Evolutionary conservation across 139 green algal genomes (phyloP).

Genomic region (Auxenochlorella protothecoides): DNA sequence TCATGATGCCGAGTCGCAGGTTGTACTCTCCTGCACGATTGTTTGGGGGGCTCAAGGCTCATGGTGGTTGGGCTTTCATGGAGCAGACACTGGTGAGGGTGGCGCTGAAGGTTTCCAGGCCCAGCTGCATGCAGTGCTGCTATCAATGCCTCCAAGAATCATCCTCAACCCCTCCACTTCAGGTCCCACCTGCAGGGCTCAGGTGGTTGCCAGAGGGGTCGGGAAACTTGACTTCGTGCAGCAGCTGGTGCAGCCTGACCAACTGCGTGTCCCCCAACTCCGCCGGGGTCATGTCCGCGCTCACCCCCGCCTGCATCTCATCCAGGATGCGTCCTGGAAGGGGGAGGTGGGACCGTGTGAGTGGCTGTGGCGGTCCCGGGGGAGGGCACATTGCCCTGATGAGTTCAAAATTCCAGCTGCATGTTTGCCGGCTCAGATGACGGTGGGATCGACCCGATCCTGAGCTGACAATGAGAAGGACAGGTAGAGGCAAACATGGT

Average conservation of each 20-base stretch:
- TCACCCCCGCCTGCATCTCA: constrained; percentile 58
- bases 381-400: too few relatives aligned
- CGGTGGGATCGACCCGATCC: too few relatives aligned
- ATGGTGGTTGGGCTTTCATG: neutral
- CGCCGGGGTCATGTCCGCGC: constrained; percentile 34
- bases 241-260: constrained; percentile 78
- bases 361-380: too few relatives aligned
- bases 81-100: neutral
- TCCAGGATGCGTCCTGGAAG: constrained; percentile 55
- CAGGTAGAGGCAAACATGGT: too few relatives aligned
- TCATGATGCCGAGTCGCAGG: constrained; percentile 91
- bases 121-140: neutral
- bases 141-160: neutral
- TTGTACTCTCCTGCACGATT: constrained; percentile 86
- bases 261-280: constrained; percentile 59
- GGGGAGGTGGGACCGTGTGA: too few relatives aligned
- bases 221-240: constrained; percentile 69
- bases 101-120: neutral
- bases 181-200: constrained; percentile 45
- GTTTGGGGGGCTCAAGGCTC: neutral
- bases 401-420: too few relatives aligned
- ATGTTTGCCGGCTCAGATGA: too few relatives aligned
- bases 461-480: too few relatives aligned
- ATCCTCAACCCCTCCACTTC: neutral
- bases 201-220: constrained; percentile 68